These are phyloP conservation scores for Lentinula sp. DNA, from an alignment of 768 basidiomycete species.

Conservation along the genomic window DNA sequence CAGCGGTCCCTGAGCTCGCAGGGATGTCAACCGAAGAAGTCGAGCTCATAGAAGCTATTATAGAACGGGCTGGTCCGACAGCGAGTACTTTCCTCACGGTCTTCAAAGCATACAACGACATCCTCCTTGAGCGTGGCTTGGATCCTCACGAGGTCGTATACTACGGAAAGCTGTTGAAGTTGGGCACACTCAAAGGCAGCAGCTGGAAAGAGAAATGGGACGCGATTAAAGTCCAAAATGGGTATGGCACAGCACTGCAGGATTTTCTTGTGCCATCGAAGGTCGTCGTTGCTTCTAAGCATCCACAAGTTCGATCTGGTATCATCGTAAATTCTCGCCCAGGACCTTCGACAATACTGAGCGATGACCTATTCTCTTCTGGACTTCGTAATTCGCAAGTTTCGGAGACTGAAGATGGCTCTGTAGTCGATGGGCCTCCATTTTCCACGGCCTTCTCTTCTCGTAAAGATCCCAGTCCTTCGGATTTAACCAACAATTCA, in stretches of 20 bases:
- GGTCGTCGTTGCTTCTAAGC: background rate
- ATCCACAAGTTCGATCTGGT: background rate
- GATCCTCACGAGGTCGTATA: conserved; percentile 76
- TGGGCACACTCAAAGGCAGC: conserved; percentile 73
- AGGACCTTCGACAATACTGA: conserved; percentile 22
- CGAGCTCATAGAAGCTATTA: conserved; percentile 69
- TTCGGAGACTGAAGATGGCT: background rate
- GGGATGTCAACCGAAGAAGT: conserved; percentile 52
- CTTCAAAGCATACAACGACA: conserved; percentile 83
- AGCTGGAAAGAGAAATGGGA: conserved; percentile 84
- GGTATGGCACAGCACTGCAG: conserved; percentile 16
- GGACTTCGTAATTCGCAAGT: background rate
- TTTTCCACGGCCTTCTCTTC: background rate
- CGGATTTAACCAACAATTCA: conserved; percentile 18
- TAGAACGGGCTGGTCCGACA: conserved; percentile 56
- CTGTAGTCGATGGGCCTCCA: background rate
- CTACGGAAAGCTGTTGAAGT: conserved; percentile 77
- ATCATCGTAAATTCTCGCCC: background rate
- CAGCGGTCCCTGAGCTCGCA: conserved; percentile 42
- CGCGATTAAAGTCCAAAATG: conserved; percentile 54
- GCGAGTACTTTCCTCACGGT: conserved; percentile 75
- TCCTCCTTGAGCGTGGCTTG: conserved; percentile 68
- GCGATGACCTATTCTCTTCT: conserved; percentile 2
- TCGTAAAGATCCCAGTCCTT: conserved; percentile 17
- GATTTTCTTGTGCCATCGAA: background rate